phyloP scores from a whole-genome alignment of 257 asterid species.

The Schizonepeta tenuifolia region DNA sequence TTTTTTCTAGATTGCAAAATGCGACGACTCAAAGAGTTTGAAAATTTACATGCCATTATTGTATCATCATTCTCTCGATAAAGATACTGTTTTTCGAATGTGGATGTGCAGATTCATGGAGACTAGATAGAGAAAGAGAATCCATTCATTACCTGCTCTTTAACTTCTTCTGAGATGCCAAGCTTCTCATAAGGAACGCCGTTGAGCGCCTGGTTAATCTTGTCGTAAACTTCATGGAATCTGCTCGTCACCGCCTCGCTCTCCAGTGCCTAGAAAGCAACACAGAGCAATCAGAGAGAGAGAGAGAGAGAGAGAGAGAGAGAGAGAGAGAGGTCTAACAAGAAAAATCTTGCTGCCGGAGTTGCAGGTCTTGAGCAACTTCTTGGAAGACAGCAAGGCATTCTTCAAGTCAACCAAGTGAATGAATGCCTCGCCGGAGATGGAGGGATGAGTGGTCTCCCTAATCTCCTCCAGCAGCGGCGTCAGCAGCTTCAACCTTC shows the following conservation, averaged over 20 bases:
- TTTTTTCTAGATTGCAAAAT: no score
- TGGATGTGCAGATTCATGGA: neutral
- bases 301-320: neutral
- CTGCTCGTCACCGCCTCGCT: constrained; percentile 55
- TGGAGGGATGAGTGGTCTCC: constrained; percentile 37
- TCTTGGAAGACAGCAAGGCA: constrained; percentile 51
- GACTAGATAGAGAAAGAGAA: no score
- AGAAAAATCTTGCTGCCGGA: constrained; percentile 62
- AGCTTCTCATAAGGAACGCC: constrained; percentile 52
- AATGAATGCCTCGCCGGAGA: constrained; percentile 9
- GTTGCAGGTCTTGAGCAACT: constrained; percentile 55
- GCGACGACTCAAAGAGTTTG: no score
- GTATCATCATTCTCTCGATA: neutral
- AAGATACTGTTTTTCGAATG: neutral
- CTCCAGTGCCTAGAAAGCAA: constrained; percentile 50
- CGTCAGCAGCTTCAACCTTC: constrained; percentile 56
- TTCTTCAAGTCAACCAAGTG: constrained; percentile 38
- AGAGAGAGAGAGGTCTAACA: constrained; percentile 34
- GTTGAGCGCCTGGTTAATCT: constrained; percentile 44
- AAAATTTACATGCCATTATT: neutral
- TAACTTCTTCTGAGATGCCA: constrained; percentile 65
- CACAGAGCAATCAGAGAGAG: neutral
- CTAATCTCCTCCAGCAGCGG: constrained; percentile 60
- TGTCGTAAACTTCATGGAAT: constrained; percentile 54
- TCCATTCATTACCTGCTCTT: constrained; percentile 63